A percentile compares a stretch with the other conserved stretches of the same genome.
Conservation (phyloP, 495 filamentous ascomycete species). For the Neurospora africana region DNA sequence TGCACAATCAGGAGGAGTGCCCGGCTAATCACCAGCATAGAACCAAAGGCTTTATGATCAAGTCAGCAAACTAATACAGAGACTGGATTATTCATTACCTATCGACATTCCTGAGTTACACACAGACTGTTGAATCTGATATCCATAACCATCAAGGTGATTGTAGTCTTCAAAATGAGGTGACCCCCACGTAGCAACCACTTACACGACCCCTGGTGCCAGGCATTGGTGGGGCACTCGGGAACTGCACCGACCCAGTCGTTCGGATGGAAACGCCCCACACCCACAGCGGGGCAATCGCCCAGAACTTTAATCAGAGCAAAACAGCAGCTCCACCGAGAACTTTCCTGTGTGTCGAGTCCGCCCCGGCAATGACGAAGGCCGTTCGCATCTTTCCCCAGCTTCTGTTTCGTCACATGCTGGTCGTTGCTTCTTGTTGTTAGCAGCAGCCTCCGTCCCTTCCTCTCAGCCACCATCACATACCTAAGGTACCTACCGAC, state of each 20-base stretch:
- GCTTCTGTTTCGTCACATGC: background rate
- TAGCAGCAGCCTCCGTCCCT: background rate
- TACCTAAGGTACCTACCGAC: background rate
- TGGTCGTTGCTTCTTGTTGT: background rate
- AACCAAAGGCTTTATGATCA: background rate
- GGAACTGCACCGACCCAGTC: background rate
- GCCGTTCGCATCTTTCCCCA: background rate
- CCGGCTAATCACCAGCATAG: background rate
- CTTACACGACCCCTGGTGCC: background rate
- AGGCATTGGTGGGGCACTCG: background rate
- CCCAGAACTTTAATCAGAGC: constrained; percentile 16
- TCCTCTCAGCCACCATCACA: background rate
- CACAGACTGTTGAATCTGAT: background rate
- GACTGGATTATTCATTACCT: background rate
- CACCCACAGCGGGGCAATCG: background rate
- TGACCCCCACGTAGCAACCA: background rate
- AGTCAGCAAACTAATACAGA: background rate
- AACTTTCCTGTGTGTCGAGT: background rate
- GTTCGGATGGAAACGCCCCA: background rate
- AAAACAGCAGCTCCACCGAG: background rate
- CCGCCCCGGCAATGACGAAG: background rate
- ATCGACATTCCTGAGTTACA: background rate
- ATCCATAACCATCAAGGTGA: background rate
- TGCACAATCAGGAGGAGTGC: background rate
- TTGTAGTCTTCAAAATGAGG: background rate